Base-by-base conservation (phyloP, 176 grass and related monocot species). In the Avena sativa region DNA sequence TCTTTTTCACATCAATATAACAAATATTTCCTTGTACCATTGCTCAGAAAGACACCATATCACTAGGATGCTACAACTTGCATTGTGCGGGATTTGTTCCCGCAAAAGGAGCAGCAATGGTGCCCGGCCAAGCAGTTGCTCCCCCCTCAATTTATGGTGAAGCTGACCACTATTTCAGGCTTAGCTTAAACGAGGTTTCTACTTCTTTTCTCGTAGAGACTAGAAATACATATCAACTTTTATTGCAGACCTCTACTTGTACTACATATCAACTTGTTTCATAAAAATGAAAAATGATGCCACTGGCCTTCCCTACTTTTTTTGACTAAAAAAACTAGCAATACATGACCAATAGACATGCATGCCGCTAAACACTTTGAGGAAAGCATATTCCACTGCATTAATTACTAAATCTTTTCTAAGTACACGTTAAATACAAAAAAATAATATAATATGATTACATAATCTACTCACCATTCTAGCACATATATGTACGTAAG, bases 51-150 rank as follows among this genome's bases (percentile, higher is more conserved):
- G 84, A 76, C 30, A 72, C n/a, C 5, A n/a, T 5, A 36, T 30
- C 73, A 16, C 9, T 1, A 1, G 86, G 89, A 16, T 91, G 81
- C 57, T 88, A 75, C 57, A 85, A 91, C 71, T 14, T 73, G 10
- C 6, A 40, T 2, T 91, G 89, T 9, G 2, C 10, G 0, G 86
- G 89, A 55, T 91, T 88, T 81, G 81, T 88, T 6, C 71, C 72
- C n/a, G 89, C 85, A 26, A 74, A 47, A 49, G 74, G 74, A 20
- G 47, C 80, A 0, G 12, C 68, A 9, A 36, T 91, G 44, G 8
- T 51, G 13, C 86, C 81, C 12, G 89, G 86, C 10, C 85, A 91
- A 88, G 81, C 80, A 0, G 48, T 91, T 63, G 10, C 57, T 71
- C 75, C 83, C 44, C 2, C 83, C 4, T 85, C 74, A 14, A 9